Conservation (phyloP, 1,284 basidiomycete genomes). For the Pascua sp. region DNA sequence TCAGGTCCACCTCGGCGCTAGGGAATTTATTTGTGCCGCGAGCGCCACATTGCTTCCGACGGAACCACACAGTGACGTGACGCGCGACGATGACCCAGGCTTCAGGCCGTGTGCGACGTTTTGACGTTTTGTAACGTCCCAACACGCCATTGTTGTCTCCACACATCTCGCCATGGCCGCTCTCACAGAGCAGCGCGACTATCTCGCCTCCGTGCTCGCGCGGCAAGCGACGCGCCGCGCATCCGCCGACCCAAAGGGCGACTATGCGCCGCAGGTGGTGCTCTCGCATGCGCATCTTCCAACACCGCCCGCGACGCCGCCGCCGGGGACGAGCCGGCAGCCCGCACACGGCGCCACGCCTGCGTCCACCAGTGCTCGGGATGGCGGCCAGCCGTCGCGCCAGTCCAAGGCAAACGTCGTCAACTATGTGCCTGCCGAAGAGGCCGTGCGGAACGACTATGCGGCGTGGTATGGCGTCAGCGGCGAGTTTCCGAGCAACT, state of each 20-base stretch:
- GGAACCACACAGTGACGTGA: too few species aligned
- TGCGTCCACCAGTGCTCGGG: constrained; percentile 10
- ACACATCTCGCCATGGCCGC: too few species aligned
- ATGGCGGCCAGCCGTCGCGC: constrained; percentile 13
- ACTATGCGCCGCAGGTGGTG: constrained; percentile 47
- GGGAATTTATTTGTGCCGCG: too few species aligned
- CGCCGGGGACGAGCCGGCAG: constrained; percentile 22
- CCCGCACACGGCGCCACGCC: constrained; percentile 6
- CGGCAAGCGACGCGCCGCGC: constrained; percentile 51
- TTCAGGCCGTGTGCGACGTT: too few species aligned
- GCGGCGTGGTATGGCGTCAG: constrained; percentile 83
- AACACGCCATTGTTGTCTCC: too few species aligned
- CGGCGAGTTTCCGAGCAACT: constrained; percentile 86
- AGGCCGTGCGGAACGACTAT: constrained; percentile 93
- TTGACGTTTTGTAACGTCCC: too few species aligned
- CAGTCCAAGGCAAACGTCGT: constrained; percentile 31
- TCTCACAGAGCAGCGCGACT: constrained; percentile 54
- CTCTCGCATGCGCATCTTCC: constrained; percentile 44
- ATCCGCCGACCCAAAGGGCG: constrained; percentile 50
- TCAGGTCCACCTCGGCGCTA: too few species aligned
- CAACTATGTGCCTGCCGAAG: constrained; percentile 84
- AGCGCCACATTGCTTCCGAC: too few species aligned
- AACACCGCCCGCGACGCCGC: constrained; percentile 52
- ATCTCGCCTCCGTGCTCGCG: constrained; percentile 51
- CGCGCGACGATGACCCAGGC: too few species aligned